A percentile compares a stretch with the other conserved stretches of the same genome.
These are phyloP conservation scores for Eucalyptus guilfoylei DNA, from an alignment of 345 rosid species.

Conservation along the genomic window DNA sequence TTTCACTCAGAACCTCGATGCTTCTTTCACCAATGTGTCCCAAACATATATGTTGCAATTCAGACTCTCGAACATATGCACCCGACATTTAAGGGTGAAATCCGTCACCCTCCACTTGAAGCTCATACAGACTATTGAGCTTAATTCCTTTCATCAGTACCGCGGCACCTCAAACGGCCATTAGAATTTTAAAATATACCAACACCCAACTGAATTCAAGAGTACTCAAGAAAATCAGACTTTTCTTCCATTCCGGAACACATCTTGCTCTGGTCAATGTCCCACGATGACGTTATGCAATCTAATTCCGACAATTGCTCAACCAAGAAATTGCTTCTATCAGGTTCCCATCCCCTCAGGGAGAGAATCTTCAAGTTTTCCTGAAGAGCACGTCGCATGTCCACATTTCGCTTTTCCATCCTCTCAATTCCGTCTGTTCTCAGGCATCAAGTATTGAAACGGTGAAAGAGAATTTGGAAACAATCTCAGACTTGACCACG, in stretches of 20 bases:
- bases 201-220: background rate
- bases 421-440: background rate
- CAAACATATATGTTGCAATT: background rate
- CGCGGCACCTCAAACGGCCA: background rate
- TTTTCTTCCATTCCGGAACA: background rate
- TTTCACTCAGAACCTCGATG: background rate
- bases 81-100: background rate
- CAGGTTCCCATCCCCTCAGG: background rate
- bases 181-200: background rate
- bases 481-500: background rate
- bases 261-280: background rate
- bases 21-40: background rate
- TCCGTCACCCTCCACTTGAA: background rate
- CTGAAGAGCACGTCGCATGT: background rate
- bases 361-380: background rate
- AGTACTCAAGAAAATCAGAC: background rate
- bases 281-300: background rate
- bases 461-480: background rate
- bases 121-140: background rate
- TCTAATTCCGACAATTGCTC: background rate
- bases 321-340: background rate
- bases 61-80: background rate
- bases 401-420: background rate
- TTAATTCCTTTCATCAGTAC: background rate
- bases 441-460: background rate